These are phyloP conservation scores for Pythium myriotylum DNA, from an alignment of 352 stramenopile species.

Conservation along the genomic window DNA sequence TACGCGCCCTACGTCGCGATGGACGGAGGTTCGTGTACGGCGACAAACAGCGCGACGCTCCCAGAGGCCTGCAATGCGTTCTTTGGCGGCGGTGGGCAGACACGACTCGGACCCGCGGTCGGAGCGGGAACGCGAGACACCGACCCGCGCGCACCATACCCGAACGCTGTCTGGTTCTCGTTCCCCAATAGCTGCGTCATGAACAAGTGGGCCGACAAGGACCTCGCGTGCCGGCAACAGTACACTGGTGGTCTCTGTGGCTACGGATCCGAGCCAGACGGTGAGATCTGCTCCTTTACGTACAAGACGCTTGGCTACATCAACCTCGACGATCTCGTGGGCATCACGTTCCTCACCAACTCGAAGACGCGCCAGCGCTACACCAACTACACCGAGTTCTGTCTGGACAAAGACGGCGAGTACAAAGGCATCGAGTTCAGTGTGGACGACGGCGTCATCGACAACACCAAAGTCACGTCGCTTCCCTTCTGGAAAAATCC, in stretches of 20 bases:
- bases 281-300: slow-evolving; percentile 18
- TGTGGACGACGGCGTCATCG: slow-evolving; percentile 6
- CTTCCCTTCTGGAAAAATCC: slow-evolving; percentile 65
- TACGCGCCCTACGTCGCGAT: slow-evolving; percentile 62
- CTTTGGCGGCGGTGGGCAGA: slow-evolving; percentile 18
- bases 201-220: slow-evolving; percentile 45
- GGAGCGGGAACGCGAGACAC: slow-evolving; percentile 38
- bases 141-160: slow-evolving; percentile 54
- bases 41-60: slow-evolving; percentile 17
- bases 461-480: slow-evolving; percentile 25
- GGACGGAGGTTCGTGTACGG: slow-evolving; percentile 58
- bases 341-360: slow-evolving; percentile 58
- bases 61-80: slow-evolving; percentile 16
- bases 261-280: slow-evolving; percentile 19
- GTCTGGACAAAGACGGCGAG: slow-evolving; percentile 31
- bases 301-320: slow-evolving; percentile 64
- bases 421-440: slow-evolving; percentile 51
- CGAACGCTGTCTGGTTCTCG: slow-evolving; percentile 66
- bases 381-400: slow-evolving; percentile 61
- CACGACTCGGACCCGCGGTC: slow-evolving; percentile 41
- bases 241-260: slow-evolving; percentile 35
- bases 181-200: slow-evolving; percentile 59
- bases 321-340: slow-evolving; percentile 59
- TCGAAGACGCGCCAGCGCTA: slow-evolving; percentile 32
- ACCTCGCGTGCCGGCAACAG: slow-evolving; percentile 15